Evolutionary conservation across 345 rosid genomes (phyloP).

Genomic region (Schrenkiella parvula): DNA sequence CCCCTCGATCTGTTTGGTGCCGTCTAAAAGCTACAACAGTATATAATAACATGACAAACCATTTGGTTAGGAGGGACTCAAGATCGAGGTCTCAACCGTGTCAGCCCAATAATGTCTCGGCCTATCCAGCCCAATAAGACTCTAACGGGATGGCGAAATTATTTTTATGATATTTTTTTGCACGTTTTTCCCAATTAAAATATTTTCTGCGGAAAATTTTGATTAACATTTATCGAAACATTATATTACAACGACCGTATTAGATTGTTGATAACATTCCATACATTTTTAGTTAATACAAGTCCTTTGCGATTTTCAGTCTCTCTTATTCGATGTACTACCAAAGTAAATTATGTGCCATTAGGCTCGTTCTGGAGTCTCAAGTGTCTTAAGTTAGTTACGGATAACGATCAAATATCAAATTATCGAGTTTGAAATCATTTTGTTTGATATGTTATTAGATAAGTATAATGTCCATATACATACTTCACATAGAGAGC

Average conservation of each 20-base stretch:
- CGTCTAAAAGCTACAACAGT: too few species aligned
- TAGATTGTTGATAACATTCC: neutral
- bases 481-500: neutral
- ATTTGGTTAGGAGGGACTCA: neutral
- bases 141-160: too few species aligned
- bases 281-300: too few species aligned
- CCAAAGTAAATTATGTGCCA: neutral
- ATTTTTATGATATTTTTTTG: too few species aligned
- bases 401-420: neutral
- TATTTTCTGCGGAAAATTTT: neutral
- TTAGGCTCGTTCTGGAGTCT: neutral
- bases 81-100: neutral
- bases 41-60: too few species aligned
- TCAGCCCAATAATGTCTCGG: neutral
- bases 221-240: neutral
- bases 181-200: too few species aligned
- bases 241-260: neutral
- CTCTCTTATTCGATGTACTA: neutral
- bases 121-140: neutral
- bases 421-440: neutral
- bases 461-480: neutral
- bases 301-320: too few species aligned
- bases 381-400: neutral
- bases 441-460: too few species aligned
- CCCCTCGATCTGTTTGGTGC: too few species aligned